Base-by-base conservation (phyloP, 441 rosid genomes). In the Isatis lusitanica region DNA sequence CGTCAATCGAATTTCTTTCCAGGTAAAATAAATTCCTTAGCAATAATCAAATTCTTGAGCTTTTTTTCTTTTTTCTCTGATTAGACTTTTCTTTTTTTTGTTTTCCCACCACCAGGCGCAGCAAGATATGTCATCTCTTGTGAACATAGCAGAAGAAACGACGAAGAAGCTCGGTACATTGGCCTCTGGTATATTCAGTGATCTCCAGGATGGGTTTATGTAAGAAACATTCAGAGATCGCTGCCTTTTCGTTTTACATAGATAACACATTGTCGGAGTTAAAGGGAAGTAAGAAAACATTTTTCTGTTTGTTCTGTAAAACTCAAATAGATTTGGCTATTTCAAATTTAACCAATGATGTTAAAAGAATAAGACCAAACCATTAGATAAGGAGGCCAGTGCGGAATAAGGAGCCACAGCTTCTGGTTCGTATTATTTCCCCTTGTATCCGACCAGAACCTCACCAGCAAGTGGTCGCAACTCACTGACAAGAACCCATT, bases 121-220 rank as follows among this genome's bases (percentile, higher is more conserved):
- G 70, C 95, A 93, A 70, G 99, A 93, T 76, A 83, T 95, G 44
- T 93, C 97, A 18, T 87, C 94, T 35, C 85, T 95, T 4, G 91
- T 82, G 83, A 87, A 85, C 82, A 88, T 95, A 1, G 98, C 99
- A 0, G 97, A 95, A 65, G 99, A 95, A 84, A 90, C 98, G 0
- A 91, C 91, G 53, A 95, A 89, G 86, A 94, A 86, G 85, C 89
- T 94, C 1, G 87, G 89, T 76, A 70, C 93, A 61, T 72, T 92
- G 24, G 99, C 98, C 6, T 94, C 99, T 6, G 78, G 82, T 43
- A 77, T 95, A 59, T 84, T 95, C 5, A 81, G 87, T 5, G 98
- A 95, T 79, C 87, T 95, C 68, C 98, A 95, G 75, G 99, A 95
- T 79, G 85, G 99, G 78, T 83, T 91, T 76, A 90, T 91, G 64